Conservation (phyloP, 1,284 basidiomycete genomes). For the Irpex sp. region DNA sequence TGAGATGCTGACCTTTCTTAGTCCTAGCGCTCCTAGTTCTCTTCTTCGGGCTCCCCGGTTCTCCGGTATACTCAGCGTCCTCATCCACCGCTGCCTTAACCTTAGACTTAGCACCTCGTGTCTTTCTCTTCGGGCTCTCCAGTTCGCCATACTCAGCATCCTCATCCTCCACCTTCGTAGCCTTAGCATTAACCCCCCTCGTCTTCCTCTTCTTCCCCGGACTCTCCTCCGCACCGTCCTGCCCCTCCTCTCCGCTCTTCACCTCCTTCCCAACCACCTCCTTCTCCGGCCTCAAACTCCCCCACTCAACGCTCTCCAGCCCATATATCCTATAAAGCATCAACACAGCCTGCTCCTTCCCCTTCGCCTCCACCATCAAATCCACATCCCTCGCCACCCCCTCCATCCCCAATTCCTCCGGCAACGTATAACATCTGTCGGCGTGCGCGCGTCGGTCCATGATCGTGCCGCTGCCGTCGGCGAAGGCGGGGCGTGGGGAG, state of each 20-base stretch:
- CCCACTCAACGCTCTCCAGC: constrained; percentile 62
- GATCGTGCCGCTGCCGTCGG: constrained; percentile 54
- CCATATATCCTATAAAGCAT: constrained; percentile 80
- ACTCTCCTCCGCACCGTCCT: background rate
- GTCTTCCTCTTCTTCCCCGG: background rate
- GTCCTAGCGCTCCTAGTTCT: background rate
- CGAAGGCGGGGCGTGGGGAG: constrained; percentile 47
- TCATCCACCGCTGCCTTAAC: background rate
- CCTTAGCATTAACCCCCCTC: background rate
- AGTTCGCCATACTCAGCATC: background rate
- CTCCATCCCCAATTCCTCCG: constrained; percentile 44
- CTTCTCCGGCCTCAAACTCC: constrained; percentile 35
- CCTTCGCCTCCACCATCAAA: constrained; percentile 92
- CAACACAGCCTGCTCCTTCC: constrained; percentile 92
- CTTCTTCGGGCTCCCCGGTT: background rate
- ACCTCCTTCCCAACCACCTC: constrained; percentile 24
- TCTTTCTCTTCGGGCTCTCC: no score
- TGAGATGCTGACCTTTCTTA: background rate
- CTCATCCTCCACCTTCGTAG: background rate
- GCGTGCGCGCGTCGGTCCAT: constrained; percentile 87
- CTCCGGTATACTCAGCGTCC: background rate
- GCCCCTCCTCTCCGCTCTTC: background rate
- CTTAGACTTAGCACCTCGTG: no score
- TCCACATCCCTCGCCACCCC: constrained; percentile 42
- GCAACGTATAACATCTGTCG: constrained; percentile 70